Base-by-base conservation (phyloP, 495 filamentous ascomycete genomes). In the Penicillium lividum region DNA sequence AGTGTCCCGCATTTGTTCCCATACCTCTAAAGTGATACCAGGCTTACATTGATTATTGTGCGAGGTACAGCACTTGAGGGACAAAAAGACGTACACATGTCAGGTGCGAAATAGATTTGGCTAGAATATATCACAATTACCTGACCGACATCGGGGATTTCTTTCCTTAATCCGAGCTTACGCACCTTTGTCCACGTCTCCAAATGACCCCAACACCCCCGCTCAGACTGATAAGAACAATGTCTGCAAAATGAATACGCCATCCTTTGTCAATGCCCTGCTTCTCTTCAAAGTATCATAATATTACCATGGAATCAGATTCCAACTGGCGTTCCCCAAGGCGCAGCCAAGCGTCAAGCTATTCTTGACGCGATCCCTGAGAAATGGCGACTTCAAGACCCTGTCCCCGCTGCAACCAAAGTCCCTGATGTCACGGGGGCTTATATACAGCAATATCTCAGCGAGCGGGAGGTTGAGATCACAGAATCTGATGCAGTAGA, bases 341-440 rank as follows among this genome's bases (percentile, higher is more conserved):
- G 73, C 5, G 71, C 76, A 48, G 66, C 66, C 11, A 89, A 89
- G 66, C 75, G 82, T 27, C 71, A 80, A 25, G 71, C 80, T 3
- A 80, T 85, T 49, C 68, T 79, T 18, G 65, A 76, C 7, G 71
- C 80, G 0, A 88, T 89, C 49, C 84, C 86, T 0, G 40, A 73
- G 40, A 77, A 81, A 71, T 88, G 86, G 84, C 73, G 73, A 10
- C 60, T 89, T 6, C 42, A 74, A 9, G 65, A 65, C 11, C 69
- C 70, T 3, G 65, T 85, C 0, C 84, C 84, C 5, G 64, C 80
- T 4, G 56, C 74, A 1, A 66, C 71, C 27, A 77, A 87, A 57
- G 78, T 82, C 53, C 75, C 74, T 45, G 86, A 89, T 71, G 80
- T 89, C n/a, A 88, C 86, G 0, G 84, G 81, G 3, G 29, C 59